Conservation (phyloP, 177 flowering plant species). For the Vitis hybrid region DNA sequence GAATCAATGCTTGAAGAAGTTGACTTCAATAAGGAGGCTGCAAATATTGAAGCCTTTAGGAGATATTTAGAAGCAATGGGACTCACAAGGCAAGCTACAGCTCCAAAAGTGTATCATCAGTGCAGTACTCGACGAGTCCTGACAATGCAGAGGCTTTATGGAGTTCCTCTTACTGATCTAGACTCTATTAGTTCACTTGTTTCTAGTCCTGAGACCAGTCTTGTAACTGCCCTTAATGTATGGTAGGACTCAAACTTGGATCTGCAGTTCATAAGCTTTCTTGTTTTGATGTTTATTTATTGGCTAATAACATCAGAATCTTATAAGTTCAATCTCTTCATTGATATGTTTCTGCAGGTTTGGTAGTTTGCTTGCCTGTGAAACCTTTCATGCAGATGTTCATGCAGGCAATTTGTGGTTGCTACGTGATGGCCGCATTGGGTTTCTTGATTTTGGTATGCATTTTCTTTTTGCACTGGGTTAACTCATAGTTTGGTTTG, state of each 20-base stretch:
- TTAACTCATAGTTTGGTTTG: background rate
- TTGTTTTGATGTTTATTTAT: conserved; percentile 1
- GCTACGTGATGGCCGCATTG: conserved; percentile 94
- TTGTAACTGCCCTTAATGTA: conserved; percentile 91
- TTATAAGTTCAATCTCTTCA: background rate
- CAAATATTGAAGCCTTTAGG: conserved; percentile 80
- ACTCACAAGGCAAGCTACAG: conserved; percentile 86
- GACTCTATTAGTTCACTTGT: conserved; percentile 89
- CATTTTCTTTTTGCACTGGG: conserved; percentile 1
- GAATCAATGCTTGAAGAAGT: conserved; percentile 98
- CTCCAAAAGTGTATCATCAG: conserved; percentile 79
- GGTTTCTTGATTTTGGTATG: conserved; percentile 93
- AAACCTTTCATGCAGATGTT: conserved; percentile 95
- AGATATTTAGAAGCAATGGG: conserved; percentile 84
- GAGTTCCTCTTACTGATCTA: conserved; percentile 96
- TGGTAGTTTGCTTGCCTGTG: conserved; percentile 97
- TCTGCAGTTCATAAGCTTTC: background rate
- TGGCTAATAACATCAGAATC: background rate
- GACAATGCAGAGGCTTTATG: conserved; percentile 97
- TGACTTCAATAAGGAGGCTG: conserved; percentile 88
- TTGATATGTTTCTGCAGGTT: conserved; percentile 56
- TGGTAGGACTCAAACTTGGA: conserved; percentile 53
- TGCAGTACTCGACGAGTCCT: conserved; percentile 70
- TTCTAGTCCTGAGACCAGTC: conserved; percentile 82
- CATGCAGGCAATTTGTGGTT: conserved; percentile 97